Evolutionary conservation across 2,329 filamentous ascomycete species (phyloP).

Genomic region (Xylaria sp.): DNA sequence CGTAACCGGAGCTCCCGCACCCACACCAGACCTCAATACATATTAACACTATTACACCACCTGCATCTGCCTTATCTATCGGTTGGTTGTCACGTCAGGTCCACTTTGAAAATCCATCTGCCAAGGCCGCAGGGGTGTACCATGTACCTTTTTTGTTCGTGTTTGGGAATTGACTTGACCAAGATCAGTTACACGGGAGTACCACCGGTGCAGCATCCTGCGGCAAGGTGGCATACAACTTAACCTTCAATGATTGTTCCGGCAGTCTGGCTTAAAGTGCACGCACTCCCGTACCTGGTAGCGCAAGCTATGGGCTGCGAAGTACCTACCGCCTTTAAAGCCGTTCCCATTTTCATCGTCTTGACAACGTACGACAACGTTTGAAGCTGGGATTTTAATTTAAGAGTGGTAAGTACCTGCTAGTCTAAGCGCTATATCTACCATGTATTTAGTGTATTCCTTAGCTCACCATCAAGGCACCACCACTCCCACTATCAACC

Average conservation of each 20-base stretch:
- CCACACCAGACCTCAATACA: constrained; percentile 10
- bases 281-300: neutral
- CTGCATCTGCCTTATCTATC: constrained; percentile 34
- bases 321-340: neutral
- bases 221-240: neutral
- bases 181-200: constrained; percentile 11
- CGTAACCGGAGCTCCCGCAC: neutral
- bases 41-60: neutral
- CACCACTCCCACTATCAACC: neutral
- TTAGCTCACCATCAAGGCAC: constrained; percentile 16
- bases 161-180: constrained; percentile 26
- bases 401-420: neutral
- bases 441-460: neutral
- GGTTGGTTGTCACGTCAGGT: constrained; percentile 21
- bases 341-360: neutral
- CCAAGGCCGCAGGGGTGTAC: constrained; percentile 19
- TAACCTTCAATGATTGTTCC: neutral
- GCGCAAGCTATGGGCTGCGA: neutral
- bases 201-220: neutral
- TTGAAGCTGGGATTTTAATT: neutral
- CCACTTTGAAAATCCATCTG: constrained; percentile 17
- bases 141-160: constrained; percentile 23
- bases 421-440: constrained; percentile 2
- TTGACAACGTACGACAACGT: neutral
- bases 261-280: neutral